Conservation (phyloP, 805 yeast species). For the Nakazawaea wyomingensis region DNA sequence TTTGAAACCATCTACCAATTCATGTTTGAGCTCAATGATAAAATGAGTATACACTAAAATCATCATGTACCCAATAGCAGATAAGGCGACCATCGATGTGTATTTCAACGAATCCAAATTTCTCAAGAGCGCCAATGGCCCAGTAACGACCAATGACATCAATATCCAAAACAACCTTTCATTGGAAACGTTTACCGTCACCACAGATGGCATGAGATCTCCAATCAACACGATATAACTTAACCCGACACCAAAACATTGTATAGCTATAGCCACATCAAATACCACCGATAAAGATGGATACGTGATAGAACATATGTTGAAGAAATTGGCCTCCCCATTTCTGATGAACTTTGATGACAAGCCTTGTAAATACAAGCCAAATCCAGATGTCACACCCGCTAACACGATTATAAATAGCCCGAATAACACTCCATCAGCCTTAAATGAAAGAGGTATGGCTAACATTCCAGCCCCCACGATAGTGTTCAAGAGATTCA, state of each 20-base stretch:
- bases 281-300: conserved; percentile 67
- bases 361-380: conserved; percentile 57
- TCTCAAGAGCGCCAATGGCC: conserved; percentile 60
- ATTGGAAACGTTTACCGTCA: conserved; percentile 23
- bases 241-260: conserved; percentile 75
- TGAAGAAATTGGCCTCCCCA: conserved; percentile 68
- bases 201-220: conserved; percentile 62
- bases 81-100: conserved; percentile 64
- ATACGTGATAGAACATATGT: conserved; percentile 64
- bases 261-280: conserved; percentile 68
- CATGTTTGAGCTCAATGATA: conserved; percentile 20
- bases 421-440: conserved; percentile 64
- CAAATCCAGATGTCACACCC: conserved; percentile 62
- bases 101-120: conserved; percentile 65
- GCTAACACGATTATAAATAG: conserved; percentile 50
- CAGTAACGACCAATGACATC: conserved; percentile 43
- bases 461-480: conserved; percentile 79
- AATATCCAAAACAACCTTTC: conserved; percentile 51
- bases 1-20: conserved; percentile 35
- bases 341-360: conserved; percentile 50
- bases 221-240: conserved; percentile 72
- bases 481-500: conserved; percentile 70
- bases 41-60: conserved; percentile 50
- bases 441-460: conserved; percentile 64
- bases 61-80: conserved; percentile 60